These are phyloP conservation scores for Alternaria incomplexa DNA, from an alignment of 2,329 filamentous ascomycete genomes.

Conservation along the genomic window DNA sequence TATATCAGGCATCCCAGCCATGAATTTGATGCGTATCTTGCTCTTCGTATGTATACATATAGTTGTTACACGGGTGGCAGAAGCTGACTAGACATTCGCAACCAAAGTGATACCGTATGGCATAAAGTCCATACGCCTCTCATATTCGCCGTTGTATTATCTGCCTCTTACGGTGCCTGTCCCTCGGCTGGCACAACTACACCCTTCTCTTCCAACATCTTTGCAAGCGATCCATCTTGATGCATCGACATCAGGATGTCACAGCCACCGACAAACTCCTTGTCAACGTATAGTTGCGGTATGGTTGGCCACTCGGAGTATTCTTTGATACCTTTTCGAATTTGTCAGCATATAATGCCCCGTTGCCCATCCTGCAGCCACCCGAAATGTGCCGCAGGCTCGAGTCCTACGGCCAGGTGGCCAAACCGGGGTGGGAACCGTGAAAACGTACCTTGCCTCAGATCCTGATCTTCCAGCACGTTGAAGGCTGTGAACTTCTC, in stretches of 20 bases:
- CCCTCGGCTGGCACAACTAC: conserved; percentile 68
- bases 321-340: conserved; percentile 84
- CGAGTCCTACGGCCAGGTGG: background rate
- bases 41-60: conserved; percentile 2
- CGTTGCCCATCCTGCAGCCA: background rate
- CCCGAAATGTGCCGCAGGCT: background rate
- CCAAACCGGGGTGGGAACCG: background rate
- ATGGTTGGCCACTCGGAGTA: conserved; percentile 99
- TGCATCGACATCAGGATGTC: conserved; percentile 98
- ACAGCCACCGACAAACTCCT: conserved; percentile 97
- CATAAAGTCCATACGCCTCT: background rate
- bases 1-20: background rate
- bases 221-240: conserved; percentile 90
- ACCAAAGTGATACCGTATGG: background rate
- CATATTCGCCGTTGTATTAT: background rate
- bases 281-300: conserved; percentile 92
- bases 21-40: background rate
- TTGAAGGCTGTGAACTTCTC: conserved; percentile 98
- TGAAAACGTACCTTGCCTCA: conserved; percentile 70
- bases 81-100: background rate
- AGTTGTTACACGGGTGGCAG: conserved; percentile 1
- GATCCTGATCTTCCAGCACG: conserved; percentile 87
- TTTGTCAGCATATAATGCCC: conserved; percentile 17
- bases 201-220: conserved; percentile 88
- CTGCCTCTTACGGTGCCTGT: conserved; percentile 24